phyloP scores from a whole-genome alignment of 495 filamentous ascomycete species.

The Hyaloscypha hepaticicola region DNA sequence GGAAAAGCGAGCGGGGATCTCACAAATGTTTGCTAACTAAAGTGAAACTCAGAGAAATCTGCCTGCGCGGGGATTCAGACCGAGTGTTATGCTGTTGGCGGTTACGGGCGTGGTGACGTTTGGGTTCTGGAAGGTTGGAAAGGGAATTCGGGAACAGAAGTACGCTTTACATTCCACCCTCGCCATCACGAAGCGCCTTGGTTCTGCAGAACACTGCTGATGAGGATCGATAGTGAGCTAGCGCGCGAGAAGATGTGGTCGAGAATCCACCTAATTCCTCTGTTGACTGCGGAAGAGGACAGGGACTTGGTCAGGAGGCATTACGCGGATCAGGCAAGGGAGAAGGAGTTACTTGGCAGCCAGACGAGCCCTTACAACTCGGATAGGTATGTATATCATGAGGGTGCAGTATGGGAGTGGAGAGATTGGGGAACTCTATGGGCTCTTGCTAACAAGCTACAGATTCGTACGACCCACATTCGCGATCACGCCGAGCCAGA shows the following conservation, averaged over 20 bases:
- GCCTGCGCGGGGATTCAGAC: conserved; percentile 87
- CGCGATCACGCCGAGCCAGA: conserved; percentile 52
- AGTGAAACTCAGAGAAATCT: conserved; percentile 70
- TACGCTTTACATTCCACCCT: conserved; percentile 44
- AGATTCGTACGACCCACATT: conserved; percentile 75
- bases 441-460: conserved; percentile 7
- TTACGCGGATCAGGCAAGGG: conserved; percentile 80
- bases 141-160: conserved; percentile 84
- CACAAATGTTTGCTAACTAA: conserved; percentile 3
- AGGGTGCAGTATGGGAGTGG: not conserved
- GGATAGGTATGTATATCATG: conserved; percentile 64
- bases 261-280: conserved; percentile 85
- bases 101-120: conserved; percentile 77
- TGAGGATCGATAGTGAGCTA: conserved; percentile 65
- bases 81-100: conserved; percentile 69
- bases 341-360: conserved; percentile 83
- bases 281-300: conserved; percentile 94
- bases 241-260: conserved; percentile 97
- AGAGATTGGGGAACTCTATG: not conserved
- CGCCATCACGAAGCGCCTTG: not conserved
- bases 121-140: conserved; percentile 79
- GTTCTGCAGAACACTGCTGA: not conserved
- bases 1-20: not conserved
- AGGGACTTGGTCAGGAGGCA: conserved; percentile 85
- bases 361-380: conserved; percentile 81